Conservation (phyloP, 1,284 basidiomycete species). For the Ustilago esculenta region DNA sequence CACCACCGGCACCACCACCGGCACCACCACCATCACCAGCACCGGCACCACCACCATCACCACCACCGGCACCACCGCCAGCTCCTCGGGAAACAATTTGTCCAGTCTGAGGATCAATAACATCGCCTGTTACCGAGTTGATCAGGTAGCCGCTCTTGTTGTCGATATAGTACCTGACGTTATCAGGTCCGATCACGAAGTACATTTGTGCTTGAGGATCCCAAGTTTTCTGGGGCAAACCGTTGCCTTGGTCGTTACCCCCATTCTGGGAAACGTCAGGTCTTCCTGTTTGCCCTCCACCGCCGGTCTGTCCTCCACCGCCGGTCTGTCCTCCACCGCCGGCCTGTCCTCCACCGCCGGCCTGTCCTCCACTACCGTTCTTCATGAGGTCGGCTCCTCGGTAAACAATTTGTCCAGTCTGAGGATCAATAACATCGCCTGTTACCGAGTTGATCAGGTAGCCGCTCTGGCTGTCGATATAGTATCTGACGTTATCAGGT, state of each 20-base stretch:
- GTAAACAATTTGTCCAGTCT: constrained; percentile 24
- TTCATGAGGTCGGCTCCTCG: background rate
- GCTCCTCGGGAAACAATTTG: constrained; percentile 8
- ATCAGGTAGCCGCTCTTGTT: constrained; percentile 8
- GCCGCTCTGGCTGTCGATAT: constrained; percentile 20
- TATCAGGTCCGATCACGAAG: constrained; percentile 6
- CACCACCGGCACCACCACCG: background rate
- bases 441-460: constrained; percentile 23
- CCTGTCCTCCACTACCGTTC: constrained; percentile 4
- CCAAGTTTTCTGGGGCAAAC: background rate
- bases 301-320: constrained; percentile 1
- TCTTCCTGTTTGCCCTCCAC: background rate
- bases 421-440: constrained; percentile 25
- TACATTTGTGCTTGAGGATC: constrained; percentile 3
- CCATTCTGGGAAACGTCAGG: background rate
- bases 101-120: constrained; percentile 36
- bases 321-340: background rate
- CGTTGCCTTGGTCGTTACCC: background rate
- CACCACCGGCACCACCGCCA: background rate
- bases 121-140: constrained; percentile 19
- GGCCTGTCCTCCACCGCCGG: background rate
- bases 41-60: background rate
- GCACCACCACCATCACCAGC: constrained; percentile 4
- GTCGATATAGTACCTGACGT: constrained; percentile 28
- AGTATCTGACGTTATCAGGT: constrained; percentile 12